Conservation (phyloP, 2,329 filamentous ascomycete genomes). For the Emmonsia crescens region DNA sequence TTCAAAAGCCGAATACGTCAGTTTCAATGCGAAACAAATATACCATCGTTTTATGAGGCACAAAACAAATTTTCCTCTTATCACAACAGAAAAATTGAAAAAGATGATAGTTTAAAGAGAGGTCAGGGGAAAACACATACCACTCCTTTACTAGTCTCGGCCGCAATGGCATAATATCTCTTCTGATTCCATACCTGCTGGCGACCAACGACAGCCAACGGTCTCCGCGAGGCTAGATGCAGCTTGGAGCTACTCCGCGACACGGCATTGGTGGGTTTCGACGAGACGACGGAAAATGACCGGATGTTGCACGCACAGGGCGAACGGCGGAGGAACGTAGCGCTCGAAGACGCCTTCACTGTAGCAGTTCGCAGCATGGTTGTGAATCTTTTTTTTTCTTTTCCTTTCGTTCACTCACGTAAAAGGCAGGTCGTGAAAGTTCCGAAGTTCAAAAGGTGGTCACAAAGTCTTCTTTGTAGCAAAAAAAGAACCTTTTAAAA, state of each 20-base stretch:
- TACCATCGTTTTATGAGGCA: not conserved
- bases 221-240: constrained; percentile 29
- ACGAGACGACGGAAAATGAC: constrained; percentile 7
- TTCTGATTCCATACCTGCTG: constrained; percentile 30
- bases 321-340: constrained; percentile 27
- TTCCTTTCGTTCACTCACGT: not conserved
- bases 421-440: not conserved
- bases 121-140: constrained; percentile 34
- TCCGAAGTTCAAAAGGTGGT: not conserved
- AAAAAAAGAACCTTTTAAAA: not conserved
- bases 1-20: constrained; percentile 24
- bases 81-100: constrained; percentile 2
- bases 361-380: constrained; percentile 19
- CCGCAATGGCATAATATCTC: constrained; percentile 48
- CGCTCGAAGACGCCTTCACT: constrained; percentile 28
- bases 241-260: constrained; percentile 23
- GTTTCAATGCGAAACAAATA: constrained; percentile 7
- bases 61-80: not conserved
- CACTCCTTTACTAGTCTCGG: constrained; percentile 50
- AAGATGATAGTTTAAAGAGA: constrained; percentile 3
- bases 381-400: not conserved
- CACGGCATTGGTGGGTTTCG: constrained; percentile 1
- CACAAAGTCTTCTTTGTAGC: not conserved
- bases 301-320: constrained; percentile 19
- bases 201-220: constrained; percentile 32